Evolutionary conservation across 176 grass and related monocot species (phyloP).

Genomic region (Bothriochloa decipiens): DNA sequence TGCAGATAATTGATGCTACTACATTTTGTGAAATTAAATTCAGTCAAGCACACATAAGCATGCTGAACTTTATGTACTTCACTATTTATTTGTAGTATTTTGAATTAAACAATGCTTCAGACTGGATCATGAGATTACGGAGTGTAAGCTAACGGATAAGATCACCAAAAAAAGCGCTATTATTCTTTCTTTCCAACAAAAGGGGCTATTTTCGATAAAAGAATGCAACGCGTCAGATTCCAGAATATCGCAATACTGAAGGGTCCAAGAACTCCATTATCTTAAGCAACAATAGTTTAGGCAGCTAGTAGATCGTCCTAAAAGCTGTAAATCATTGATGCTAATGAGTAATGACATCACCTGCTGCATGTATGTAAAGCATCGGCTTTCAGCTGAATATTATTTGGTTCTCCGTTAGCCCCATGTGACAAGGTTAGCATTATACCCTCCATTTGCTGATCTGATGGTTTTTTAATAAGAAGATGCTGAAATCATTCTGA

Average conservation of each 20-base stretch:
- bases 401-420: slow-evolving; percentile 6
- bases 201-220: background rate
- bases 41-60: background rate
- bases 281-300: slow-evolving; percentile 14
- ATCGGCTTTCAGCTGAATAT: slow-evolving; percentile 33
- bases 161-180: slow-evolving; percentile 2
- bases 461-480: background rate
- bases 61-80: background rate
- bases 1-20: background rate
- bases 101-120: background rate
- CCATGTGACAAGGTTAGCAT: slow-evolving; percentile 54
- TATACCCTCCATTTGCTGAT: slow-evolving; percentile 29
- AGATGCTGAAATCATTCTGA: slow-evolving; percentile 16
- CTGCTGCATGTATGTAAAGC: slow-evolving; percentile 12
- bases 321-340: slow-evolving; percentile 46
- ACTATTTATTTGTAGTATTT: background rate
- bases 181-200: slow-evolving; percentile 32
- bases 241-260: slow-evolving; percentile 3
- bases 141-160: slow-evolving; percentile 10
- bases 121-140: slow-evolving; percentile 6
- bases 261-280: slow-evolving; percentile 34
- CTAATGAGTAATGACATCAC: slow-evolving; percentile 29
- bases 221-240: slow-evolving; percentile 17
- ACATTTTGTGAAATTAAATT: background rate
- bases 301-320: background rate